phyloP scores from a whole-genome alignment of 129 eudicot species.

The Silybum marianum region DNA sequence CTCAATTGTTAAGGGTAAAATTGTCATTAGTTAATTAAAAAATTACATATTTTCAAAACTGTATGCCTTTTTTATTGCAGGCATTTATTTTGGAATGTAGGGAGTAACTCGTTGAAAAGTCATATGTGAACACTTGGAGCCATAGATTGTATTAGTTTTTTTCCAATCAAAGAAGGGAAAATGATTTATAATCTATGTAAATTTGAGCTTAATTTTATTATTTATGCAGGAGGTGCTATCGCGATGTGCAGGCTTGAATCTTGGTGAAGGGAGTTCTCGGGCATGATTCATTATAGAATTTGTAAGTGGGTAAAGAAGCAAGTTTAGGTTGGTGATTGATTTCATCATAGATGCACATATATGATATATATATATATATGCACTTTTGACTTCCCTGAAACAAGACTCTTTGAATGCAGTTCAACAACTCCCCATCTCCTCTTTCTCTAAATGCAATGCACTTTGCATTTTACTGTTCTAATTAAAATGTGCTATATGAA shows the following conservation, averaged over 20 bases:
- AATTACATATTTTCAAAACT: neutral
- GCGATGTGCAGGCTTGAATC: constrained; percentile 48
- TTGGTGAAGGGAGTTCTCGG: constrained; percentile 43
- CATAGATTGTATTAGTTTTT: neutral
- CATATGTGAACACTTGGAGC: neutral
- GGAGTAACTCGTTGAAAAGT: neutral
- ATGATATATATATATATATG: neutral
- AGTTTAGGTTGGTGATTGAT: constrained; percentile 13
- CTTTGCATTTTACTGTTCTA: neutral
- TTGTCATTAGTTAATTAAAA: neutral
- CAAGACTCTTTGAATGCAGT: neutral
- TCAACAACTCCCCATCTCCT: neutral
- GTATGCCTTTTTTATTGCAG: neutral
- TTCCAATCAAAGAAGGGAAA: constrained; percentile 3
- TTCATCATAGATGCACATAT: constrained; percentile 21
- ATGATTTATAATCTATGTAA: neutral
- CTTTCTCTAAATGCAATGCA: neutral
- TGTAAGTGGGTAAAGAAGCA: constrained; percentile 5
- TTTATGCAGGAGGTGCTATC: constrained; percentile 46
- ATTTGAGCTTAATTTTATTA: neutral
- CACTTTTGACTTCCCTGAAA: neutral
- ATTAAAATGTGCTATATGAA: neutral
- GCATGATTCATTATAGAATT: constrained; percentile 1
- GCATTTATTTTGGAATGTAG: neutral
- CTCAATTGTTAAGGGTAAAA: neutral